phyloP scores from a whole-genome alignment of 441 rosid genomes.

The Arabidopsis lyrata region DNA sequence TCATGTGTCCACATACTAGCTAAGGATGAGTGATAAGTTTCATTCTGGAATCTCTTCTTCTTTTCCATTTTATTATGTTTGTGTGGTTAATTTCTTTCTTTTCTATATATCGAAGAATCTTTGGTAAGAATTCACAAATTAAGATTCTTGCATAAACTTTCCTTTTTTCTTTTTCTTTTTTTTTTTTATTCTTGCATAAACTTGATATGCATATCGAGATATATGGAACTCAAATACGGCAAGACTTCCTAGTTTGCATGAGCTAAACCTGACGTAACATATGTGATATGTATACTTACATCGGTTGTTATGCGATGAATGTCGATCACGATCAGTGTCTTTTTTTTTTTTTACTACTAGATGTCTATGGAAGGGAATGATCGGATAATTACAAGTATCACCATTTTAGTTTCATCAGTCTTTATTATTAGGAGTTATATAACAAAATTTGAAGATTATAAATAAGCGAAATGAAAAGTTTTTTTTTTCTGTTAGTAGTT shows the following conservation, averaged over 20 bases:
- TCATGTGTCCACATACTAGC: slow-evolving; percentile 33
- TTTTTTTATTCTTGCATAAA: slow-evolving; percentile 15
- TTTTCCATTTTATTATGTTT: not conserved
- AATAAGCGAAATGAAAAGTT: not conserved
- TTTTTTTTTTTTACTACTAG: not conserved
- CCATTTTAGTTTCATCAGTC: not conserved
- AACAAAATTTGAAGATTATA: not conserved
- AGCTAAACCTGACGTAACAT: slow-evolving; percentile 33
- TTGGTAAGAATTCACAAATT: slow-evolving; percentile 35
- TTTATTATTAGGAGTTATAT: not conserved
- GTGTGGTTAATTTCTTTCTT: not conserved
- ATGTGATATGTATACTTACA: no score
- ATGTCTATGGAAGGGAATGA: not conserved
- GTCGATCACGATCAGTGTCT: not conserved
- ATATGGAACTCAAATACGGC: slow-evolving; percentile 27
- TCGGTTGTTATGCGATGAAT: not conserved
- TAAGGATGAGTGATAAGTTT: slow-evolving; percentile 28
- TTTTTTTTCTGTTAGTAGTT: not conserved
- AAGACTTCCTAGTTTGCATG: slow-evolving; percentile 35
- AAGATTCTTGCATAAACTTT: slow-evolving; percentile 6
- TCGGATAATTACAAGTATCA: not conserved
- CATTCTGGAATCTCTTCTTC: slow-evolving; percentile 19
- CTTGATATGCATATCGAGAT: not conserved
- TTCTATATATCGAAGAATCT: slow-evolving; percentile 21
- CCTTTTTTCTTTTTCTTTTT: no score